phyloP scores from a whole-genome alignment of 176 grass and related monocot species.

The Triticum dicoccoides region DNA sequence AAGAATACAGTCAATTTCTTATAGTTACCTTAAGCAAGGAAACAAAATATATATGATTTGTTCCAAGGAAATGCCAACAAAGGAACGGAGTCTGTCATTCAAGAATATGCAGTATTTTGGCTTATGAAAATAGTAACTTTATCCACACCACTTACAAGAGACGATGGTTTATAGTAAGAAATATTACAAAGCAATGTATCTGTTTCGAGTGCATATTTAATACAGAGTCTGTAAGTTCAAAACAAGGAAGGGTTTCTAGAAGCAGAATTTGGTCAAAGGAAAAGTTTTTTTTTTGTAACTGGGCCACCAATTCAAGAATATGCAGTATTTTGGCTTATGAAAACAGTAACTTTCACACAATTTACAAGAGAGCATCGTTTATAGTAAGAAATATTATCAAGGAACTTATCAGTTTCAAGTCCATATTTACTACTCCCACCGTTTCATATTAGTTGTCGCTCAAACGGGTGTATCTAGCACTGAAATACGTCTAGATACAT shows the following conservation, averaged over 20 bases:
- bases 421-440: neutral
- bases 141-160: no score
- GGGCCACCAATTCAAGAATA: neutral
- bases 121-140: no score
- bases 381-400: neutral
- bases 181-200: no score
- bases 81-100: neutral
- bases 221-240: no score
- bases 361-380: neutral
- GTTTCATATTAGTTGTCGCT: no score
- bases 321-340: neutral
- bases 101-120: no score
- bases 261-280: neutral
- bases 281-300: neutral
- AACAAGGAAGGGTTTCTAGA: neutral
- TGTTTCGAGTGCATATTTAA: no score
- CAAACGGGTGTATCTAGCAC: no score
- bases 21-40: neutral
- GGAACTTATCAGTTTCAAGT: neutral
- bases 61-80: neutral
- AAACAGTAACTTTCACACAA: neutral
- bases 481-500: no score
- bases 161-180: no score
- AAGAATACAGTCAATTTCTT: slow-evolving; percentile 13
- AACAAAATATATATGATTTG: neutral